phyloP scores from a whole-genome alignment of 768 basidiomycete genomes.

The Harrya chromipes region DNA sequence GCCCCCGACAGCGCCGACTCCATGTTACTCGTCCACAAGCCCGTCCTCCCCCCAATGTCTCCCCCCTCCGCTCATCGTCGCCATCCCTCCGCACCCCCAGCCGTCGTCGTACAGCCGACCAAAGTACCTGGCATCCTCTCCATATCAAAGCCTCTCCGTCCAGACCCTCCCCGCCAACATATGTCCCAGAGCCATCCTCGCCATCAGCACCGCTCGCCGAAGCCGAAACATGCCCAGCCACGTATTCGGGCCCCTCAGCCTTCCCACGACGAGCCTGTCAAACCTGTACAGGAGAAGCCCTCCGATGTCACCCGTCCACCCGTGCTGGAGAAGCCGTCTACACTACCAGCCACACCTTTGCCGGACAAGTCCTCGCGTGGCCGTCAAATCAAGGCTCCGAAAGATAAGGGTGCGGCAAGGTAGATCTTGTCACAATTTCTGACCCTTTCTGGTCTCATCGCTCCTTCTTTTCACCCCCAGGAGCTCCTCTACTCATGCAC shows the following conservation, averaged over 20 bases:
- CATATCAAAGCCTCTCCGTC: conserved; percentile 54
- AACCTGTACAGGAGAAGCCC: conserved; percentile 28
- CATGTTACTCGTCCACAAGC: conserved; percentile 45
- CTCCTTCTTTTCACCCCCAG: conserved; percentile 26
- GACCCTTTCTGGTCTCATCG: conserved; percentile 1
- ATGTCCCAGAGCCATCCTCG: conserved; percentile 35
- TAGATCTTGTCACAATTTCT: conserved; percentile 22
- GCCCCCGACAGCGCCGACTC: conserved; percentile 11
- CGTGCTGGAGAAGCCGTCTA: conserved; percentile 26
- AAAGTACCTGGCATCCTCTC: conserved; percentile 71
- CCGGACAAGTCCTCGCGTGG: conserved; percentile 33
- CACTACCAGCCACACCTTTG: conserved; percentile 14
- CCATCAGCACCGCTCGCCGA: conserved; percentile 35
- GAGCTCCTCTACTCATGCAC: conserved; percentile 44
- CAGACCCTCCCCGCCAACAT: conserved; percentile 34
- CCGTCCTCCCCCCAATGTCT: conserved; percentile 30
- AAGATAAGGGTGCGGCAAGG: conserved; percentile 45
- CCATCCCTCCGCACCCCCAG: conserved; percentile 66
- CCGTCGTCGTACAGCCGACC: conserved; percentile 68
- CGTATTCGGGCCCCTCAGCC: conserved; percentile 21
- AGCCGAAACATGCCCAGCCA: conserved; percentile 30
- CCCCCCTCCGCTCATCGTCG: conserved; percentile 48
- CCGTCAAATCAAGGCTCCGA: conserved; percentile 36
- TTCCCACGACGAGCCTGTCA: conserved; percentile 29
- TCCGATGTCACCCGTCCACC: conserved; percentile 34